Evolutionary conservation across 2,329 filamentous ascomycete species (phyloP), one percentile per base, ranked within the genome.

Genomic region (Davidsoniella eucalypti): DNA sequence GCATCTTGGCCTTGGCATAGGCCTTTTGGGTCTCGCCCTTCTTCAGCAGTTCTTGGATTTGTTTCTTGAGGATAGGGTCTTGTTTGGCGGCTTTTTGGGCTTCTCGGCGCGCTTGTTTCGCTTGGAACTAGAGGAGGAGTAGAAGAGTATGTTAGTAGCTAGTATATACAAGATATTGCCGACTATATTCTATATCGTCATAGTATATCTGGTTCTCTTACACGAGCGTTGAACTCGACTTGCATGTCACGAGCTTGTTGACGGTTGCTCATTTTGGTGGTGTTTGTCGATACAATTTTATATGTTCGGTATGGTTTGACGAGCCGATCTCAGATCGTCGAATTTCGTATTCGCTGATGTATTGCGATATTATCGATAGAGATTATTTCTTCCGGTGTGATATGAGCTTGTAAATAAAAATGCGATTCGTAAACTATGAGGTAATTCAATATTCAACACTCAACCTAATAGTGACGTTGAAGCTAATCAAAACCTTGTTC

Each of bases 1-100:
- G 68, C 65, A 78, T 71, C 65, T 77, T 76, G 53, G 75, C 75
- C 63, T 78, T 78, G 56, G 78, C 74, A 52, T 76, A 76, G 37
- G 75, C 75, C 63, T 78, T 76, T 55, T 71, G 70, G n/a, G 72
- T 77, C 58, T 79, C 74, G 61, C 75, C 75, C 59, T 76, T 77
- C 59, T 77, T 77, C 55, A 79, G 68, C 40, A 78, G 70, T 58
- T 72, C 74, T 57, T 78, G 74, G 58, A 78, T 78, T 63, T 79
- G 75, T 63, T 78, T 78, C 65, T 76, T 74, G 53, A 78, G 65
- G 53, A 75, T 66, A 51, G 72, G 73, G 57, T 78, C 75, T 60
- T 77, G 72, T 64, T 78, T 78, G 52, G 70, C 67, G 16, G 75
- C 75, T 62, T 78, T 78, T 56, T 72, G 69, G 51, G 75, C 73